These are phyloP conservation scores for Penicillium fimorum DNA, from an alignment of 495 filamentous ascomycete species.

Conservation along the genomic window DNA sequence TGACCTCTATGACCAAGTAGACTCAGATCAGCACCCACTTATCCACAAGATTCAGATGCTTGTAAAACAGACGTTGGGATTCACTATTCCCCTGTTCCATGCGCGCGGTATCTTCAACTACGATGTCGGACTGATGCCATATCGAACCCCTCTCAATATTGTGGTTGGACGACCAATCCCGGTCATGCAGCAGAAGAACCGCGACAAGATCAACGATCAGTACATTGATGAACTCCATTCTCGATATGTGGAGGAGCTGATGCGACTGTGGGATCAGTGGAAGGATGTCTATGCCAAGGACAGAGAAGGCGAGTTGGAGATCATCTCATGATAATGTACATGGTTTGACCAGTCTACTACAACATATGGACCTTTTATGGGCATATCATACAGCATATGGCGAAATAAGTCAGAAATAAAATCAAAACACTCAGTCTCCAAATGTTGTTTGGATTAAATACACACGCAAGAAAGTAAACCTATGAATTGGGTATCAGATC, in stretches of 20 bases:
- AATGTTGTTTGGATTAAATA: constrained; percentile 9
- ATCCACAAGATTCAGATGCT: constrained; percentile 77
- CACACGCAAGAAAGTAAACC: constrained; percentile 16
- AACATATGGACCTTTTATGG: constrained; percentile 1
- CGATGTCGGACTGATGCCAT: constrained; percentile 93
- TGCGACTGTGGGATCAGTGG: constrained; percentile 80
- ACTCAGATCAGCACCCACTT: constrained; percentile 63
- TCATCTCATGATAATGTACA: constrained; percentile 59
- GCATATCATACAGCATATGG: not conserved
- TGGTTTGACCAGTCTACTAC: not conserved
- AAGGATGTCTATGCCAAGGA: constrained; percentile 81
- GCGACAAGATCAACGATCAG: constrained; percentile 56
- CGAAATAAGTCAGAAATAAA: constrained; percentile 4
- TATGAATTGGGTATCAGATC: constrained; percentile 33
- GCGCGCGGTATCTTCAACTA: constrained; percentile 95
- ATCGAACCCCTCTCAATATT: constrained; percentile 79
- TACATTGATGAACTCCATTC: constrained; percentile 81
- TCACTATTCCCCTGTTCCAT: constrained; percentile 88
- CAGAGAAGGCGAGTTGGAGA: constrained; percentile 69
- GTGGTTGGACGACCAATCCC: constrained; percentile 81
- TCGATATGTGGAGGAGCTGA: constrained; percentile 74
- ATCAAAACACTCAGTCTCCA: constrained; percentile 4
- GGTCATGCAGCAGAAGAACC: constrained; percentile 56
- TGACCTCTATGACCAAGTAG: constrained; percentile 87
- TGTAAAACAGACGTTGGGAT: constrained; percentile 82